Evolutionary conservation across 1,284 basidiomycete genomes (phyloP), one percentile per base, ranked within the genome.

Genomic region (Serendipita sp.): DNA sequence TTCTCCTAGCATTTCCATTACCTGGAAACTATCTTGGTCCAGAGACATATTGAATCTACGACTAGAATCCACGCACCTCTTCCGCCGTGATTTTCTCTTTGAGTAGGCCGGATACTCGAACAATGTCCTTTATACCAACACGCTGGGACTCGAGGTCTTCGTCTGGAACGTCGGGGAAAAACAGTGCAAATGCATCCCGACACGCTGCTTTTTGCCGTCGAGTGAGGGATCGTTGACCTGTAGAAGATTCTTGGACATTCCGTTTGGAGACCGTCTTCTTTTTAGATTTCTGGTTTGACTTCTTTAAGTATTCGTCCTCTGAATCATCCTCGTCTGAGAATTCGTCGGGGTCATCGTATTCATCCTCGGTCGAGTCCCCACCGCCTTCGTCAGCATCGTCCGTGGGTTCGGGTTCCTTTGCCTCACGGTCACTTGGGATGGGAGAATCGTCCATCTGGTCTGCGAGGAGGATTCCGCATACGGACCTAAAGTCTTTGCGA

Each of bases 1-100:
- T 60, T 77, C 76, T 32, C 80, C 77, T 1, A 90, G 74, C 87
- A 90, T 89, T 64, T 88, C 85, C 2, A 84, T 67, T 67, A 86
- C 83, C 87, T 90, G 66, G 38, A 38, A 6, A 38, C 12, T 13
- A 38, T 50, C 35, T 15, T 10, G 42, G 47, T 41, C 63, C 4
- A 26, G 44, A 49, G 41, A n/a, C 62, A 32, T 44, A 64, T 44
- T 61, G 45, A 26, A 61, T 64, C 32, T 43, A 3, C 2, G 15
- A 60, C 44, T 17, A 38, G 34, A 63, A 62, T 1, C 15, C 26
- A 71, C 78, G 60, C 64, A 85, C 86, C 75, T 90, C 84, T 35
- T 88, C 83, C 0, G 80, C 75, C 63, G 82, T 86, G 60, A 87
- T 72, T 67, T 81, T 85, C 71, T 58, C 85, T 47, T 82, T 82